These are phyloP conservation scores for Populus hybrid DNA, from an alignment of 441 rosid species.

Conservation along the genomic window DNA sequence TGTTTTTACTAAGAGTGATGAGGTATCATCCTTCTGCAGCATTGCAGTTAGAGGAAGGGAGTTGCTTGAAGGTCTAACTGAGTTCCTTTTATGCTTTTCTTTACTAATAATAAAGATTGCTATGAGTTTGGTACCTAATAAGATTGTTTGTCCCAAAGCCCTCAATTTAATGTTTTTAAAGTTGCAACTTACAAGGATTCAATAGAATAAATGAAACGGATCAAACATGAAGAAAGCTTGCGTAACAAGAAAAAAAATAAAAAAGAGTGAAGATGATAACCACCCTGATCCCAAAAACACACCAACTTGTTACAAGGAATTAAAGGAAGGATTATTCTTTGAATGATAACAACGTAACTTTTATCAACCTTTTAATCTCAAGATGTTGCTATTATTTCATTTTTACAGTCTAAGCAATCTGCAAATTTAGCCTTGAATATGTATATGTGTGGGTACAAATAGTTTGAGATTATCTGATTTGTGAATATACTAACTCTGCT, in stretches of 20 bases:
- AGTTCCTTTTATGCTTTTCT: not conserved
- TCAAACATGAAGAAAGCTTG: not conserved
- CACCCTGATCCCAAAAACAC: not conserved
- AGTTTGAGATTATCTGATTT: not conserved
- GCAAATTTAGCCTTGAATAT: not conserved
- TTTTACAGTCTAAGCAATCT: not conserved
- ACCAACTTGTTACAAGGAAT: not conserved
- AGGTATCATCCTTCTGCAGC: not conserved
- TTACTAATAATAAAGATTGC: not conserved
- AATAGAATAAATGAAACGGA: not conserved
- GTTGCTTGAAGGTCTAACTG: not conserved
- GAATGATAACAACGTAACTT: not conserved
- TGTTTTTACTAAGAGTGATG: not conserved
- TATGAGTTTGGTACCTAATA: not conserved
- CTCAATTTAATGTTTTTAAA: not conserved
- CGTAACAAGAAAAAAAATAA: not conserved
- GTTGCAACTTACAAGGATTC: not conserved
- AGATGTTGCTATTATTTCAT: not conserved
- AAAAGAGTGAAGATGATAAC: not conserved
- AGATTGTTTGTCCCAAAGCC: not conserved
- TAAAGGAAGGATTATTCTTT: not conserved
- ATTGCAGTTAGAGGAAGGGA: not conserved
- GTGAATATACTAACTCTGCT: not conserved
- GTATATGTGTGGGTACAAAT: not conserved
- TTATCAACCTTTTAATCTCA: not conserved